phyloP scores from a whole-genome alignment of 306 rosid genomes.

The Gastrolobium bilobum region DNA sequence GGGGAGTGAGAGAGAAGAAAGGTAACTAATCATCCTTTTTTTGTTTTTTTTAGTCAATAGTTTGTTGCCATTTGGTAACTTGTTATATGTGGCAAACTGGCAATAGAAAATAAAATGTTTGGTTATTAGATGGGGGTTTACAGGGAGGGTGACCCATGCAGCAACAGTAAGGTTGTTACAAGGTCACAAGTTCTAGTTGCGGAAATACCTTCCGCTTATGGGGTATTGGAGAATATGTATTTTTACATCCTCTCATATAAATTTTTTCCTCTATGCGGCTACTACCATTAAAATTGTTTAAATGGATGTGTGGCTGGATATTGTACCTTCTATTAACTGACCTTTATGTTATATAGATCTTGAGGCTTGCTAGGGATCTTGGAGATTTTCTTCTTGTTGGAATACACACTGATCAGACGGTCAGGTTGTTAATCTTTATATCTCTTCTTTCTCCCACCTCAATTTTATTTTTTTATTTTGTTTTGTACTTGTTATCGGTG shows the following conservation, averaged over 20 bases:
- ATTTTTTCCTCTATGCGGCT: conserved; percentile 6
- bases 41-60: conserved; percentile 1
- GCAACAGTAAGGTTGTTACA: neutral
- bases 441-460: conserved; percentile 30
- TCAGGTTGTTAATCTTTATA: conserved; percentile 64
- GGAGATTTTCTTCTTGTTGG: conserved; percentile 99
- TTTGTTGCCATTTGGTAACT: neutral
- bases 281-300: conserved; percentile 21
- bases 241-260: neutral
- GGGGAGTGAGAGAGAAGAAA: conserved; percentile 6
- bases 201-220: neutral
- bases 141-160: neutral
- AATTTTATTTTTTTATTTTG: conserved; percentile 1
- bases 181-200: neutral
- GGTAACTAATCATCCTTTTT: conserved; percentile 8
- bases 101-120: conserved; percentile 18
- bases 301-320: conserved; percentile 30
- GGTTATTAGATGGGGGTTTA: conserved; percentile 21
- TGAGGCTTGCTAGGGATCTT: conserved; percentile 84
- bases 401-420: conserved; percentile 92
- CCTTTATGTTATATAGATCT: conserved; percentile 65
- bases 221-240: neutral
- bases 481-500: neutral
- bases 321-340: conserved; percentile 27
- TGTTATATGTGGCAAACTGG: conserved; percentile 18